Evolutionary conservation across 2,329 filamentous ascomycete genomes (phyloP), one percentile per base, ranked within the genome.

Genomic region (Pseudogymnoascus sp.): DNA sequence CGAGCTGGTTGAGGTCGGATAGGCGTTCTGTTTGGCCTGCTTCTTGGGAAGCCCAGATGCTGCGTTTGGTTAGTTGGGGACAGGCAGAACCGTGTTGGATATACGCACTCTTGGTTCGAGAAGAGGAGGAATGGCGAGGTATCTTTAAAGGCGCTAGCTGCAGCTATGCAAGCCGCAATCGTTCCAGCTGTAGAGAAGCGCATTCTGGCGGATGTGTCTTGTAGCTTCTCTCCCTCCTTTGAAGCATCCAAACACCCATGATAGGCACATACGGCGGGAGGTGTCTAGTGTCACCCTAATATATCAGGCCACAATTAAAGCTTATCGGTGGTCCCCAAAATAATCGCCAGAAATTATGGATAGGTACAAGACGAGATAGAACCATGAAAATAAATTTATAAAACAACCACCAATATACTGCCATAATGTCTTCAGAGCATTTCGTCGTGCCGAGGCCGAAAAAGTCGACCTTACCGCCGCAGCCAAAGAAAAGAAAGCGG

Each of bases 81-180:
- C 26, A 60, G 40, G 35, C 28, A 57, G 28, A 57, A 59, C 42
- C 31, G 63, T 26, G 15, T 40, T 42, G 61, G 50, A 23, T 26
- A 66, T 62, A 72, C 87, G 71, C 87, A 96, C 93, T 87, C 80
- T 67, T 88, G 83, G 53, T 88, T 93, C 33, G 93, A 97, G 75
- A 96, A 88, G 68, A 97, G 79, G 74, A 96, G 83, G 76, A 96
- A 95, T 17, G 95, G 93, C 63, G 91, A 93, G 1, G 93, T 91
- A 76, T 96, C 88, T 67, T 85, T 86, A 75, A 96, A 95, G 26
- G 91, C 93, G 66, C 85, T 79, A 50, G 82, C 86, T 23, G 81
- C 80, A 65, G 83, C 81, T 68, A 83, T 80, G 70, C 84, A 76
- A 68, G 81, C 81, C 72, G 84, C 76, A 61, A 83, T 73, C 69